Evolutionary conservation across 345 rosid species (phyloP).

Genomic region (Moringa oleifera): DNA sequence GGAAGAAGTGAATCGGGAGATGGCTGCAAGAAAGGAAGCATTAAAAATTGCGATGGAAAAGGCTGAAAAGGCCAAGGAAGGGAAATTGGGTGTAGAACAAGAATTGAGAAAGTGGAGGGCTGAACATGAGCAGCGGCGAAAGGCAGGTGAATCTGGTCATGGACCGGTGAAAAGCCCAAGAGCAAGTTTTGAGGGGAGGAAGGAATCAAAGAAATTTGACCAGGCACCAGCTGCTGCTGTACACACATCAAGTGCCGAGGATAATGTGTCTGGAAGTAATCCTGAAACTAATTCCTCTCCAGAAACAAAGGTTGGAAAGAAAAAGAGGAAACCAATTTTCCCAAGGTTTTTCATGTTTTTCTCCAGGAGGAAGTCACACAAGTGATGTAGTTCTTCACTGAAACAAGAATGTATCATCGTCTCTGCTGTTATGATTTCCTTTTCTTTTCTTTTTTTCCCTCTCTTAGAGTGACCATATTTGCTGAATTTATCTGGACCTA

Average conservation of each 20-base stretch:
- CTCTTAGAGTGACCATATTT: too few relatives aligned
- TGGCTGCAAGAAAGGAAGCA: conserved; percentile 51
- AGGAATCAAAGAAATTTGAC: conserved; percentile 26
- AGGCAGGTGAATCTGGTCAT: conserved; percentile 40
- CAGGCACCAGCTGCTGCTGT: conserved; percentile 11
- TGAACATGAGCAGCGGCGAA: conserved; percentile 61
- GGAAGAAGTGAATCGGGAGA: conserved; percentile 59
- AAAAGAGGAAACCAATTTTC: conserved; percentile 71
- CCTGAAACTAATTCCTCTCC: conserved; percentile 28
- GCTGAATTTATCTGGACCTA: too few relatives aligned
- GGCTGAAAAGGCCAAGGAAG: conserved; percentile 87
- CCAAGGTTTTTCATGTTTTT: conserved; percentile 70
- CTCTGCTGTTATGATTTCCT: conserved; percentile 13
- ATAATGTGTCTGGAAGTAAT: conserved; percentile 18
- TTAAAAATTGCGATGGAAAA: conserved; percentile 62
- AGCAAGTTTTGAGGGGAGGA: conserved; percentile 32
- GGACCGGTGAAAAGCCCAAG: conserved; percentile 26
- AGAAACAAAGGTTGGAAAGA: conserved; percentile 35
- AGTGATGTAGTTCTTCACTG: conserved; percentile 17
- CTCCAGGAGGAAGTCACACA: conserved; percentile 52
- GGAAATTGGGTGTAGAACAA: conserved; percentile 75
- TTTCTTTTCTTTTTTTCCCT: too few relatives aligned
- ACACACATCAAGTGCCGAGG: conserved; percentile 25
- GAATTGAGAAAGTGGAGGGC: conserved; percentile 89
- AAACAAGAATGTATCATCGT: neutral